Base-by-base conservation (phyloP, 1,284 basidiomycete genomes). In the Ustilago xerochloae region DNA sequence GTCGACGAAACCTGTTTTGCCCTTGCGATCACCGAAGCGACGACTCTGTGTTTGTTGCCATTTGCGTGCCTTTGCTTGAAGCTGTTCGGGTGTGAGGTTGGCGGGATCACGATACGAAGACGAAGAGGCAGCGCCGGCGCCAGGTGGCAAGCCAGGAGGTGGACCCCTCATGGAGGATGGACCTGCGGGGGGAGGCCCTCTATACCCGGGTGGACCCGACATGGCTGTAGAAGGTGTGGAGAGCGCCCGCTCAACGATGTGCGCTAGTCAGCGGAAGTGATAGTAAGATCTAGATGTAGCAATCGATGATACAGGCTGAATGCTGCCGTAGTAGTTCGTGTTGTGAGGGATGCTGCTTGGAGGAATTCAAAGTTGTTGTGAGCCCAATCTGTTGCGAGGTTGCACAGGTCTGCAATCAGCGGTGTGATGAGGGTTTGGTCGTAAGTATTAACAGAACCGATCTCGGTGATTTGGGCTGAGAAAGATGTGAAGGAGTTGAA, bases 21-120 rank as follows among this genome's bases (percentile, higher is more conserved):
- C 81, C 68, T 91, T 88, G 86, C 93, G 92, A 86, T 94, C 92
- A 50, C 92, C 92, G 78, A 93, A 96, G 71, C 94, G 89, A 85
- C 91, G 93, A 86, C 89, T 91, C 87, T 96, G 94, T 89, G 93
- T 92, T 81, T 93, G 92, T 65, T 92, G 88, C 94, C 94, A 97
- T 87, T 96, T 96, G 86, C 92, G 90, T 46, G 92, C 90, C 86
- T 96, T 96, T 84, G 91, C 89, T 26, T 90, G 90, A 64, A 96
- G 87, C 63, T 88, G 87, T 86, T 94, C 92, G 32, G 89, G 88
- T n/a, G 91, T 88, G 83, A 94, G 88, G 67, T 76, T 45, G n/a
- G 76, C 58, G n/a, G 85, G 67, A 43, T 75, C 72, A 32, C 59
- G 63, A 29, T 65, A 60, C 30, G 71, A 60, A 38, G 59, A 20